These are phyloP conservation scores for Solanum arcanum DNA, from an alignment of 257 asterid species.

Conservation along the genomic window DNA sequence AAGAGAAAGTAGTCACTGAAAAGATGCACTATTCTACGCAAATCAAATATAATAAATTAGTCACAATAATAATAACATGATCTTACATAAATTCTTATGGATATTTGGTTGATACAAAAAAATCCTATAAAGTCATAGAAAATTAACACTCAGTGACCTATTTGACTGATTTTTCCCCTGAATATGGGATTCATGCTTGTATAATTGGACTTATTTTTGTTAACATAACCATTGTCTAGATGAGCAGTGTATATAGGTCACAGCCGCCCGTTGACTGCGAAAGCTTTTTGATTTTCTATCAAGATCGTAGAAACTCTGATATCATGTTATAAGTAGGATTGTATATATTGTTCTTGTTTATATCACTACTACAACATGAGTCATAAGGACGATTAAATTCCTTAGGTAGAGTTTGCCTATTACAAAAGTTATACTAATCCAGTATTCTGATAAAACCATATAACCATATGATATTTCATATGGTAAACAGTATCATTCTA, in stretches of 20 bases:
- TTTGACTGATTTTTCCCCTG: no score
- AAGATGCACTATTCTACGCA: not conserved
- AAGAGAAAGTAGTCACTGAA: not conserved
- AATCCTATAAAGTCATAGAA: no score
- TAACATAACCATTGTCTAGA: not conserved
- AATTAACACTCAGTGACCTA: no score
- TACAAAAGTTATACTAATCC: not conserved
- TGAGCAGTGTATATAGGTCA: not conserved
- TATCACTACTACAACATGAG: not conserved
- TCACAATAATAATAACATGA: not conserved
- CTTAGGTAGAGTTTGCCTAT: not conserved
- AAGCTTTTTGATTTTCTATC: no score
- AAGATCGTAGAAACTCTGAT: no score
- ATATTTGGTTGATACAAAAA: no score
- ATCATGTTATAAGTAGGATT: not conserved
- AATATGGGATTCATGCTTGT: not conserved
- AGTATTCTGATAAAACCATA: no score
- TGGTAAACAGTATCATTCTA: not conserved
- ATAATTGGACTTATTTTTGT: not conserved
- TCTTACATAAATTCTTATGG: no score
- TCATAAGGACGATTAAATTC: not conserved
- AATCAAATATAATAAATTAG: not conserved
- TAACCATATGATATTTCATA: not conserved
- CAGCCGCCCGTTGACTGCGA: fast-evolving
- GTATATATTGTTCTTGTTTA: not conserved